A percentile compares a stretch with the other conserved stretches of the same genome.
These are phyloP conservation scores for Ophiostoma angusticollis DNA, from an alignment of 2,329 filamentous ascomycete species.

Conservation along the genomic window DNA sequence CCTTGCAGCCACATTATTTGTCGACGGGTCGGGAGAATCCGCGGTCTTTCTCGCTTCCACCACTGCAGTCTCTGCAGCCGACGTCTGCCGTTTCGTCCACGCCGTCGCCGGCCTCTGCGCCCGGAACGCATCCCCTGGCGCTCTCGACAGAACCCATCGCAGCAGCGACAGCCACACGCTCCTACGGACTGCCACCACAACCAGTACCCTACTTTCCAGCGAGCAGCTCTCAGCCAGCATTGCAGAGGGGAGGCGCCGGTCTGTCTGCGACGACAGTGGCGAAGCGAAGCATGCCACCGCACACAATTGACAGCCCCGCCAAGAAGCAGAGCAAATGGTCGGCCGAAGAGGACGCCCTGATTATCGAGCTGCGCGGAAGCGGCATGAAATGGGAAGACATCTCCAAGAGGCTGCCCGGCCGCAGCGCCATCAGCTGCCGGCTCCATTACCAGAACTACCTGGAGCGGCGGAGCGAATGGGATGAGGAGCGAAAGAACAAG, in stretches of 20 bases:
- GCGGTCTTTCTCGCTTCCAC: slow-evolving; percentile 25
- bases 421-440: slow-evolving; percentile 87
- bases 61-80: slow-evolving; percentile 8
- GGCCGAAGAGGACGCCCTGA: slow-evolving; percentile 79
- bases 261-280: slow-evolving; percentile 15
- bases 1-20: background rate
- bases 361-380: slow-evolving; percentile 78
- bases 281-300: slow-evolving; percentile 40
- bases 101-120: slow-evolving; percentile 24
- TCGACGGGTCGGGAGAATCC: slow-evolving; percentile 17
- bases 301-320: slow-evolving; percentile 54
- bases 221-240: background rate
- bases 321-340: slow-evolving; percentile 98
- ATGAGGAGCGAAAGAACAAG: slow-evolving; percentile 96
- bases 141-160: background rate
- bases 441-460: slow-evolving; percentile 96
- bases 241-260: background rate
- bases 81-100: slow-evolving; percentile 14
- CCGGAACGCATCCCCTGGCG: slow-evolving; percentile 13
- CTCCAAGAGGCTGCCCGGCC: slow-evolving; percentile 75
- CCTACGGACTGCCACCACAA: background rate
- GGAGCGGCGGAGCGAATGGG: slow-evolving; percentile 85
- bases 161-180: slow-evolving; percentile 12
- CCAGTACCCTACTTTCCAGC: background rate
- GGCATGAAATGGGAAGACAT: slow-evolving; percentile 99